These are phyloP conservation scores for Thalassiosira sp. DNA, from an alignment of 352 stramenopile species.

Conservation along the genomic window DNA sequence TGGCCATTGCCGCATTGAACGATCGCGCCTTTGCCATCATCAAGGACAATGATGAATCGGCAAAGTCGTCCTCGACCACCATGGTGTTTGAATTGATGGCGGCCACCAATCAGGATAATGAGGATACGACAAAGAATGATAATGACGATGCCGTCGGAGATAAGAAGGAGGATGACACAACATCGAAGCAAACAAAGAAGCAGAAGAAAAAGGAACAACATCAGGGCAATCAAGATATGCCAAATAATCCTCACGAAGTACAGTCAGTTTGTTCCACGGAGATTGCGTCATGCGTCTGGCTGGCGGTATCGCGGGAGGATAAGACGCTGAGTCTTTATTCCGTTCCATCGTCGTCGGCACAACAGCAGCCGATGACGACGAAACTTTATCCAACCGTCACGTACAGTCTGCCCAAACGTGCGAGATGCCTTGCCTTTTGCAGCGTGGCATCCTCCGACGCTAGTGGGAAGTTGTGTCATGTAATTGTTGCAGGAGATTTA, in stretches of 20 bases:
- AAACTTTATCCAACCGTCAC: slow-evolving; percentile 24
- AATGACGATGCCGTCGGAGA: slow-evolving; percentile 14
- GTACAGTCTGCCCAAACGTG: slow-evolving; percentile 61
- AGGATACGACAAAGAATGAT: background rate
- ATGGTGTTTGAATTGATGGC: slow-evolving; percentile 23
- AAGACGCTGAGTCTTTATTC: slow-evolving; percentile 69
- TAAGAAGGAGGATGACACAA: slow-evolving; percentile 5
- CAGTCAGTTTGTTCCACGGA: slow-evolving; percentile 34
- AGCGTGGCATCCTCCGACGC: background rate
- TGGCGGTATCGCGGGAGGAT: slow-evolving; percentile 63
- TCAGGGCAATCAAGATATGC: slow-evolving; percentile 12
- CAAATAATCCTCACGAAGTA: slow-evolving; percentile 12
- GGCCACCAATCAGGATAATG: background rate
- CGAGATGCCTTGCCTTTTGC: slow-evolving; percentile 56
- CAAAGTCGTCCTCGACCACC: background rate
- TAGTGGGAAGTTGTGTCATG: background rate
- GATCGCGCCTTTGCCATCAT: slow-evolving; percentile 56
- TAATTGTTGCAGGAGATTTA: slow-evolving; percentile 70
- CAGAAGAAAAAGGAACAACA: slow-evolving; percentile 28
- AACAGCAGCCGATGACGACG: background rate
- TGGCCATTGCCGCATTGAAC: slow-evolving; percentile 52
- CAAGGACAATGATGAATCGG: background rate
- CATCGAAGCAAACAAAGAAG: slow-evolving; percentile 18
- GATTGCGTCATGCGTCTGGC: slow-evolving; percentile 37
- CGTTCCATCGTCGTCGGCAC: slow-evolving; percentile 4